Conservation (phyloP, 441 rosid species). For the Croton setiger region DNA sequence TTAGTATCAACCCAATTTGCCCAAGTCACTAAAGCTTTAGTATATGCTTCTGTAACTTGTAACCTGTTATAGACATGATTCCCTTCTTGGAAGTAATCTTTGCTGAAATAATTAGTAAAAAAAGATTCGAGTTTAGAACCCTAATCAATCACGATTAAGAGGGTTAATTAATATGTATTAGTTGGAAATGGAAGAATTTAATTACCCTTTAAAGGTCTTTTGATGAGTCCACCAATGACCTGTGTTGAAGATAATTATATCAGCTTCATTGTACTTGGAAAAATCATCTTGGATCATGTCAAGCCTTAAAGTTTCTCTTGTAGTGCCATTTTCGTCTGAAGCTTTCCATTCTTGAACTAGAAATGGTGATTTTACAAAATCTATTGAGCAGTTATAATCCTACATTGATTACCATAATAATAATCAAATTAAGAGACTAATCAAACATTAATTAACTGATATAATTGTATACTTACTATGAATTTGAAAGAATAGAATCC, state of each 20-base stretch:
- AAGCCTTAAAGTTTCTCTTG: constrained; percentile 56
- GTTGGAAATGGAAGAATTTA: neutral
- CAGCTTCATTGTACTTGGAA: constrained; percentile 53
- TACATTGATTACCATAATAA: constrained; percentile 12
- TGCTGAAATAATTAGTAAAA: constrained; percentile 30
- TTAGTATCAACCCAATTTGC: constrained; percentile 72
- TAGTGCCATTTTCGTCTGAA: constrained; percentile 30
- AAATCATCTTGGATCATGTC: constrained; percentile 53
- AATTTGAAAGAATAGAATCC: constrained; percentile 60
- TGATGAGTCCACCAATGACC: constrained; percentile 94
- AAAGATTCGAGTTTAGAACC: neutral
- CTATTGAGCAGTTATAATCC: constrained; percentile 65
- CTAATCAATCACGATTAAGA: neutral
- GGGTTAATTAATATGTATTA: neutral
- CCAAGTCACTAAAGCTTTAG: constrained; percentile 70
- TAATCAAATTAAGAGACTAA: too few relatives aligned
- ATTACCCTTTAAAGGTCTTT: constrained; percentile 60
- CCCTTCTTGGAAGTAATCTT: constrained; percentile 70
- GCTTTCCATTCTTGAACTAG: constrained; percentile 63
- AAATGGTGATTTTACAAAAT: constrained; percentile 63
- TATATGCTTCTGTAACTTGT: constrained; percentile 55
- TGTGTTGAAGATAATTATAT: constrained; percentile 66
- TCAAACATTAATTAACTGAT: neutral
- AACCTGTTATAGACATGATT: constrained; percentile 44
- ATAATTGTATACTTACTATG: constrained; percentile 29